Evolutionary conservation across 2,329 filamentous ascomycete genomes (phyloP), one percentile per base, ranked within the genome.

Genomic region (Fusarium poae): DNA sequence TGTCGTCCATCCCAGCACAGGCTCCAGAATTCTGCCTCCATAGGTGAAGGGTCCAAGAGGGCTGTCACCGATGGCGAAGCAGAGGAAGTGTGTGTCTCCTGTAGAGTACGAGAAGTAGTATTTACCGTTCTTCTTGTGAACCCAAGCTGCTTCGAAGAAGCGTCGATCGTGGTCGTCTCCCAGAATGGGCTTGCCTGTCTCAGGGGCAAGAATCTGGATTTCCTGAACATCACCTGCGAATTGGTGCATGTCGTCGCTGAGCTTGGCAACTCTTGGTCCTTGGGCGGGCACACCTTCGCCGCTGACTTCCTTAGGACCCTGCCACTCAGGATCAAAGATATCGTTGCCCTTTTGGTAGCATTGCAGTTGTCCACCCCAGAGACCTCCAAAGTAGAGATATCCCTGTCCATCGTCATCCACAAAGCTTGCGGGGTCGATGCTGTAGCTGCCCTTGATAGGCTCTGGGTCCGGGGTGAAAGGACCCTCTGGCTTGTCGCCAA

Each of bases 51-150:
- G 91, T 0, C 92, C 91, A 13, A 88, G 79, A 1, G 92, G 91
- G 59, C 79, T 88, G 7, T 86, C 81, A 0, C 89, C 86, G 4
- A 85, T 87, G 2, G 89, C 92, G 75, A 92, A 94, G 67, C 84
- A 90, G 32, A 94, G 81, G 77, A 84, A 92, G 78, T 94, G 92
- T 32, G 91, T 90, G 79, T 94, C 92, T 21, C 92, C 92, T 2
- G 91, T 94, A 66, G 90, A 92, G 81, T 93, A 93, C 57, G 87
- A 90, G 76, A 93, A 91, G 81, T 93, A 93, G 79, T 93, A 93
- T 62, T 82, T 85, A 3, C 85, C 89, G 1, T 85, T 80, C 74
- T 88, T 86, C 83, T 91, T 92, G 81, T 94, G 91, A 84, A 93
- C 83, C 92, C 91, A 94, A 3, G 91, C 88, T 1, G 91, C 92